Conservation (phyloP, 2,329 filamentous ascomycete genomes). For the Curvularia verruculosa region DNA sequence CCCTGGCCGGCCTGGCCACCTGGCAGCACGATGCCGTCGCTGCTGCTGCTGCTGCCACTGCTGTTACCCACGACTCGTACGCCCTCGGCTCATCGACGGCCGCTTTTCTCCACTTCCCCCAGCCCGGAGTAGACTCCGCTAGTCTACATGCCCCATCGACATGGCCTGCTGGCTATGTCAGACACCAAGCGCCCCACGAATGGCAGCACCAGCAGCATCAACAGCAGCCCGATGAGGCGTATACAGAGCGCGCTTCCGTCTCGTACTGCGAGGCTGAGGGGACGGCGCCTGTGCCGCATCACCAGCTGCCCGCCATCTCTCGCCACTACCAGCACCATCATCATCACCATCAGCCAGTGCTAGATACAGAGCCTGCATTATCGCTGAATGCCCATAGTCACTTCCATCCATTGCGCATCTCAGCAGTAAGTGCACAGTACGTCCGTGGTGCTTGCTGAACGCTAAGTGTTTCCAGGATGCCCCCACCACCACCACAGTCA, state of each 20-base stretch:
- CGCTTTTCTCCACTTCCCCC: conserved; percentile 34
- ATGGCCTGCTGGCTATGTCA: conserved; percentile 29
- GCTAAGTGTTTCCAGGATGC: conserved; percentile 32
- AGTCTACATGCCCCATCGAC: conserved; percentile 24
- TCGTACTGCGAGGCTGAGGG: conserved; percentile 29
- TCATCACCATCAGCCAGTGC: conserved; percentile 13
- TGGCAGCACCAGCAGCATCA: conserved; percentile 25
- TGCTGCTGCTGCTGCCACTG: neutral
- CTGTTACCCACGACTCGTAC: conserved; percentile 29
- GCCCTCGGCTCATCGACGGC: conserved; percentile 30
- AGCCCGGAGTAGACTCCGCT: conserved; percentile 34
- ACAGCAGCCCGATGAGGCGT: conserved; percentile 21
- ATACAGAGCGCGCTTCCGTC: conserved; percentile 23
- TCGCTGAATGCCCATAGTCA: conserved; percentile 18
- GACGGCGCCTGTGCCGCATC: conserved; percentile 16
- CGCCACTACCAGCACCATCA: conserved; percentile 22
- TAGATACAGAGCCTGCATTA: conserved; percentile 3
- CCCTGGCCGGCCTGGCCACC: conserved; percentile 33
- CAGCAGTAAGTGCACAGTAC: conserved; percentile 30
- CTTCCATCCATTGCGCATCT: conserved; percentile 26
- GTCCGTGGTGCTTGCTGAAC: conserved; percentile 11
- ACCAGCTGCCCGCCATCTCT: conserved; percentile 17
- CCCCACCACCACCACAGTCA: conserved; percentile 26
- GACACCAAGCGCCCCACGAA: conserved; percentile 19
- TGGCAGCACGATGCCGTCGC: conserved; percentile 28